Evolutionary conservation across 441 rosid genomes (phyloP).

Genomic region (Hypseocharis bilobata): DNA sequence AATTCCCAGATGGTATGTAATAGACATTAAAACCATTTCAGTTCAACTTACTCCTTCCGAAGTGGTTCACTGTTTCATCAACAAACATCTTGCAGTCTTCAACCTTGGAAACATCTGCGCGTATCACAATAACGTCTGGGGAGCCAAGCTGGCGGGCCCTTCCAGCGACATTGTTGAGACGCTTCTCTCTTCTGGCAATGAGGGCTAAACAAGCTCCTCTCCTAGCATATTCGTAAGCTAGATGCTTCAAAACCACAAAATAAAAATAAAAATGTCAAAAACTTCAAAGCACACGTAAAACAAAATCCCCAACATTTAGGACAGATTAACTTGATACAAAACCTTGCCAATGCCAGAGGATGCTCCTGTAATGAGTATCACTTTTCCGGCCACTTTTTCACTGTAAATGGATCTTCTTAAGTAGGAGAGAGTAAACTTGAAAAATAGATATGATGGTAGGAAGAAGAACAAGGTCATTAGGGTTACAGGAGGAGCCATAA

Average conservation of each 20-base stretch:
- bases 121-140: constrained; percentile 29
- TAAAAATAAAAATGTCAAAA: no score
- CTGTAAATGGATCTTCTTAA: background rate
- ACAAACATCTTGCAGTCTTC: constrained; percentile 35
- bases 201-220: constrained; percentile 20
- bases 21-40: no score
- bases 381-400: background rate
- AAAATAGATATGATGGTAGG: background rate
- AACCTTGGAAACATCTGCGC: constrained; percentile 34
- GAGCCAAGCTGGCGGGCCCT: constrained; percentile 33
- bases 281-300: no score
- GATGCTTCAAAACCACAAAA: background rate
- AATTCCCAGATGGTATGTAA: no score
- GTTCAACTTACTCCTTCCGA: constrained; percentile 33
- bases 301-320: background rate
- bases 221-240: constrained; percentile 17
- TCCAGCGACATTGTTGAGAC: constrained; percentile 30
- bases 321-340: no score
- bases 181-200: constrained; percentile 26
- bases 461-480: background rate
- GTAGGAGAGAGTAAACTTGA: background rate
- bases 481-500: background rate
- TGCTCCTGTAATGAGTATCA: background rate
- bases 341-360: background rate
- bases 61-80: constrained; percentile 31